Base-by-base conservation (phyloP, 106 monocot genomes). In the Vanilla planifolia region DNA sequence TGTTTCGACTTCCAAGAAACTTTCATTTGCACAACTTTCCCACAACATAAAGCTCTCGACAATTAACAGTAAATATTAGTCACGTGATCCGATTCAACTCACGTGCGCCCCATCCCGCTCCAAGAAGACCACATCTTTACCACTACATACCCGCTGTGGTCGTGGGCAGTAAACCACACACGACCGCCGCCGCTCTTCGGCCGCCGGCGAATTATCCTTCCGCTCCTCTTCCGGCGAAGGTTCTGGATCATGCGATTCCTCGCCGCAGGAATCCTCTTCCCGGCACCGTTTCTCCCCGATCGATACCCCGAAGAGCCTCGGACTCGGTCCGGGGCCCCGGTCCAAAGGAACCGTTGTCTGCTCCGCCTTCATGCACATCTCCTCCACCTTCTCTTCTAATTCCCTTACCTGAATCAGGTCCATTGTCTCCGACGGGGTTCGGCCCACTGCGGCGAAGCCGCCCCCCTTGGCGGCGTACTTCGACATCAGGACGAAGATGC, bases 271-370 rank as follows among this genome's bases (percentile, higher is more conserved):
- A 0, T 69, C 57, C 19, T 33, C 66, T n/a, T 51, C 69, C 8
- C 66, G 65, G 16, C 21, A 44, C 23, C 74, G 58, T 45, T 76
- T 76, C 51, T 36, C 33, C 11, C 75, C 75, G 45, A 88, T 88
- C 25, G 75, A 34, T 3, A 79, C 76, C 13, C 82, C 87, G 71
- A 88, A 88, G 2, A 88, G 62, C 70, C 42, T 76, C 17, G 77
- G 48, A 29, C 22, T n/a, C 43, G 64, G 28, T 28, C 30, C 48
- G 43, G 16, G 23, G 22, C 16, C 3, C 40, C 40, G 8, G 10
- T 44, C 15, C 50, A 15, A 27, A 1, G 21, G 25, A 23, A 6
- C 64, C 33, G 59, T 30, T 29, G 6, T 62, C 20, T 17, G 33
- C 33, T 19, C 59, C 35, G 24, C 6, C 40, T 26, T 52, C 43